Evolutionary conservation across 208 protist species (phyloP).

Genomic region (Acanthamoeba lenticulata): DNA sequence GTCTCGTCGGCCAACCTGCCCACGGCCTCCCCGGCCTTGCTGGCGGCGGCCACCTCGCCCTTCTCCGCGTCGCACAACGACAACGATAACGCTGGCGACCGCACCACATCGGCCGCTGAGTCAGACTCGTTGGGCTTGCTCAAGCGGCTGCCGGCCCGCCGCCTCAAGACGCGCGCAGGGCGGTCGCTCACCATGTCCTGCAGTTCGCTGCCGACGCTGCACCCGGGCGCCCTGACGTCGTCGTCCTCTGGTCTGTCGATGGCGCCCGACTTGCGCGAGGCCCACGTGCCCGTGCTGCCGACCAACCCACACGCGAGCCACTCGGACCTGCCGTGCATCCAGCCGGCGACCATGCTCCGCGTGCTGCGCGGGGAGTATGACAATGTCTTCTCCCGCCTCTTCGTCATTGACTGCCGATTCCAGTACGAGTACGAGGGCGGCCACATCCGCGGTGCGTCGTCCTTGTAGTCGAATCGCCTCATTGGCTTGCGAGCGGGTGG

Average conservation of each 20-base stretch:
- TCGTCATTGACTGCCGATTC: conserved; percentile 76
- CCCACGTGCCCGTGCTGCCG: conserved; percentile 16
- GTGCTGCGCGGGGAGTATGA: neutral
- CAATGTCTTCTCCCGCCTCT: neutral
- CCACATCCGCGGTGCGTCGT: conserved; percentile 70
- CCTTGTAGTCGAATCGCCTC: neutral
- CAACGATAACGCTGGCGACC: no score
- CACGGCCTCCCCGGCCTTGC: neutral
- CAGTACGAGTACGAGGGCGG: conserved; percentile 78
- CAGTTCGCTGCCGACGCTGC: neutral
- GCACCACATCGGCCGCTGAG: no score
- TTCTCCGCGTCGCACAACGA: neutral
- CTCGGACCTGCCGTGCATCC: conserved; percentile 17
- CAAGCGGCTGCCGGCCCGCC: no score
- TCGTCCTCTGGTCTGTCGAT: neutral
- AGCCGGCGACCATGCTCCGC: neutral
- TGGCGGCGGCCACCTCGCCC: neutral
- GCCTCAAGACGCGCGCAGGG: neutral
- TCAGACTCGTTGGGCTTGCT: neutral
- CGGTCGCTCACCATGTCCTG: neutral
- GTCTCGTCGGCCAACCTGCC: neutral
- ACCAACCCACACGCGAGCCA: neutral
- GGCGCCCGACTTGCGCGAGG: neutral
- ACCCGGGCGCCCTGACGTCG: neutral
- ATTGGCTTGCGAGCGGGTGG: no score